Percentiles rank a stretch among this genome's conserved stretches.
Evolutionary conservation across 306 rosid genomes (phyloP).

Genomic region (Corylus americana): DNA sequence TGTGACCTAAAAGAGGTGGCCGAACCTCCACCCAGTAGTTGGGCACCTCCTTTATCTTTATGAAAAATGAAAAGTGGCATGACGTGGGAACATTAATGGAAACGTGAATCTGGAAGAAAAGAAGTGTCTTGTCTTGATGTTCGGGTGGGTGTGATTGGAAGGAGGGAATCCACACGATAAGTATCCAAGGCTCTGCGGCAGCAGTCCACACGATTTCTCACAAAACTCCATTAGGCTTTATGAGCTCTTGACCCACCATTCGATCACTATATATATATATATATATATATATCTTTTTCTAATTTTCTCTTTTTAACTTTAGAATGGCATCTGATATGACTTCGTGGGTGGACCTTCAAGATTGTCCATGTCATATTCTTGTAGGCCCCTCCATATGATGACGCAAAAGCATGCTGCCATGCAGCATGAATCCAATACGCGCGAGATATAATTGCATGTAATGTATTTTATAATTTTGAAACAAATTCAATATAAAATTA

Average conservation of each 20-base stretch:
- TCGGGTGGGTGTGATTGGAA: constrained; percentile 8
- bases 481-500: no score
- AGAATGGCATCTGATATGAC: not conserved
- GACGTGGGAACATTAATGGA: no score
- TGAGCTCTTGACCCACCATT: constrained; percentile 22
- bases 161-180: constrained; percentile 1
- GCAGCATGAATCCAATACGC: not conserved
- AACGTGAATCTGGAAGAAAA: constrained; percentile 5
- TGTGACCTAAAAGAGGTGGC: no score
- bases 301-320: not conserved
- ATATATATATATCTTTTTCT: not conserved
- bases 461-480: no score
- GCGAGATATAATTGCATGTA: no score
- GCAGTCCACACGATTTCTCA: constrained; percentile 12
- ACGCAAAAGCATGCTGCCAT: not conserved
- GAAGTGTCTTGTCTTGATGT: constrained; percentile 18
- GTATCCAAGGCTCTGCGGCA: not conserved
- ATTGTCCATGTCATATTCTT: not conserved
- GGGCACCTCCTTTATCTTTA: no score
- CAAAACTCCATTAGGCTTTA: constrained; percentile 4
- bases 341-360: not conserved
- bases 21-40: no score
- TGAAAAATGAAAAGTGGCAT: no score
- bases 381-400: not conserved
- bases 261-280: not conserved